Conservation (phyloP, 352 stramenopile species). For the Pythium volutum region DNA sequence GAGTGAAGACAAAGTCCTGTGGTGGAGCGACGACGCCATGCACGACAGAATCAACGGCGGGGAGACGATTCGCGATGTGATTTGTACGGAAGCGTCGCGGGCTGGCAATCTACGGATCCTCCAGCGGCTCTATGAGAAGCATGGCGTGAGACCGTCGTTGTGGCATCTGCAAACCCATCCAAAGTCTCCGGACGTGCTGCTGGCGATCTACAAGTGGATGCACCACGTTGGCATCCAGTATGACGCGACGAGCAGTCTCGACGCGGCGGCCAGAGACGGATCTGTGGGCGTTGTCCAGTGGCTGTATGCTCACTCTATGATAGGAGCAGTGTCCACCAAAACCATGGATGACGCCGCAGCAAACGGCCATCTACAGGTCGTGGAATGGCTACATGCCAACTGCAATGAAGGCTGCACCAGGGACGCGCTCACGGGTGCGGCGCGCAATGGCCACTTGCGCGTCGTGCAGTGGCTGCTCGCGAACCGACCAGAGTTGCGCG, state of each 20-base stretch:
- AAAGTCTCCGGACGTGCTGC: background rate
- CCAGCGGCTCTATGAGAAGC: background rate
- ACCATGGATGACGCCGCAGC: constrained; percentile 8
- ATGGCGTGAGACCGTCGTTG: background rate
- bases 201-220: constrained; percentile 4
- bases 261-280: constrained; percentile 3
- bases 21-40: background rate
- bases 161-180: constrained; percentile 4
- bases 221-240: background rate
- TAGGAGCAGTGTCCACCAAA: background rate
- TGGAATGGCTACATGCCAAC: constrained; percentile 8
- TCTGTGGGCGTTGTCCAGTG: constrained; percentile 15
- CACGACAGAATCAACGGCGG: background rate
- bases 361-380: constrained; percentile 1
- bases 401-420: background rate
- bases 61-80: background rate
- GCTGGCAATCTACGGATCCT: background rate
- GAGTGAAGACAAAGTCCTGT: background rate
- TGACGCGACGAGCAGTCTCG: background rate
- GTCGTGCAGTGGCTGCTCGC: constrained; percentile 17
- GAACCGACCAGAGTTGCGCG: background rate
- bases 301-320: background rate
- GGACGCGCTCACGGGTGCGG: background rate
- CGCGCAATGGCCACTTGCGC: constrained; percentile 10
- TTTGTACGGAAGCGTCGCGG: background rate